These are phyloP conservation scores for Dispira parvispora DNA, from an alignment of 192 early-diverging fungal genomes.

Conservation along the genomic window DNA sequence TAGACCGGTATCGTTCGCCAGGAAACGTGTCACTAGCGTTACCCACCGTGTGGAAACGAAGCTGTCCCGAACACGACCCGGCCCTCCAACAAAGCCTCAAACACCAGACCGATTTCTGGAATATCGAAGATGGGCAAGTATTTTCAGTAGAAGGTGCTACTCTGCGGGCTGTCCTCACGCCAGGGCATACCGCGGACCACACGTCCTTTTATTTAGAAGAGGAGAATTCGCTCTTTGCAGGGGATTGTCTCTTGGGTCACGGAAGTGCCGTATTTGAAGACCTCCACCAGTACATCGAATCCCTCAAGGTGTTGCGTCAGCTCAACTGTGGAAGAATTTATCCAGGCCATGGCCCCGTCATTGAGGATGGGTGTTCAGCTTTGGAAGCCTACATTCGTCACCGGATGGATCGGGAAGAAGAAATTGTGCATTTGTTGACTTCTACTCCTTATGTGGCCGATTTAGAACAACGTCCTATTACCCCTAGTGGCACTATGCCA, in stretches of 20 bases:
- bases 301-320: slow-evolving; percentile 32
- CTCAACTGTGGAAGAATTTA: slow-evolving; percentile 29
- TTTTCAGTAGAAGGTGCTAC: slow-evolving; percentile 44
- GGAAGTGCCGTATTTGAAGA: slow-evolving; percentile 68
- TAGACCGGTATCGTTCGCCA: slow-evolving; percentile 1
- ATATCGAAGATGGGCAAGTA: slow-evolving; percentile 36
- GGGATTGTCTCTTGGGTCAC: slow-evolving; percentile 70
- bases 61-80: background rate
- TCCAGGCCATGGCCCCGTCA: slow-evolving; percentile 65
- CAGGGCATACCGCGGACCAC: slow-evolving; percentile 73
- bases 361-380: slow-evolving; percentile 41
- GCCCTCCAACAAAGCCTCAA: background rate
- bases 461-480: background rate
- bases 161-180: slow-evolving; percentile 48
- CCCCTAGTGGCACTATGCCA: background rate
- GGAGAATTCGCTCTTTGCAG: slow-evolving; percentile 52
- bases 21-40: slow-evolving; percentile 11
- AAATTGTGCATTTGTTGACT: slow-evolving; percentile 40
- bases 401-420: slow-evolving; percentile 51
- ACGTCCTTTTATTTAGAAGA: slow-evolving; percentile 47
- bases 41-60: slow-evolving; percentile 19
- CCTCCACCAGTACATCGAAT: slow-evolving; percentile 47
- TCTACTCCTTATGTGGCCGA: background rate
- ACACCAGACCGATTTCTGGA: background rate
- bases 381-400: slow-evolving; percentile 66